Evolutionary conservation across 164 flowering plant genomes (phyloP).

Genomic region (Euptelea pleiosperma): DNA sequence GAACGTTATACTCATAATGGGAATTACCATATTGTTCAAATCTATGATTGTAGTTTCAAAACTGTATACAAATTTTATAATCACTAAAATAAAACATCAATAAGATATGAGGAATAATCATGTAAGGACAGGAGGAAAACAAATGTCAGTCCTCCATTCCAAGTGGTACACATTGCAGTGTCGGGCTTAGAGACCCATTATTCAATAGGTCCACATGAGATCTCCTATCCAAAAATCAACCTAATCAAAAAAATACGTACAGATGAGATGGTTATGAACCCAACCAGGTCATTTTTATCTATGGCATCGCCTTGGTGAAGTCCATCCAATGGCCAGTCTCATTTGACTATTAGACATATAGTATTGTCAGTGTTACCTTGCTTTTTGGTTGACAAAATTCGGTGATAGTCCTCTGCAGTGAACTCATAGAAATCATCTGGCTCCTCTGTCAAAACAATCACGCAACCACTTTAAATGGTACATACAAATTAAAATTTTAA

Average conservation of each 20-base stretch:
- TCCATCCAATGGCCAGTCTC: neutral
- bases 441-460: slow-evolving; percentile 49
- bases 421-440: slow-evolving; percentile 80
- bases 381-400: slow-evolving; percentile 56
- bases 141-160: neutral
- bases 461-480: neutral
- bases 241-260: neutral
- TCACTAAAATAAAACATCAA: neutral
- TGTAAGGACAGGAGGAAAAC: neutral
- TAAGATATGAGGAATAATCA: neutral
- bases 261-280: neutral
- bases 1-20: neutral
- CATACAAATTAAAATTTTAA: neutral
- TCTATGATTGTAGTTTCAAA: neutral
- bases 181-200: neutral
- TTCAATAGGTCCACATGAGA: neutral
- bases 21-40: too few relatives aligned
- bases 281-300: neutral
- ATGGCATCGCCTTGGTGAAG: neutral
- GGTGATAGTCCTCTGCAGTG: slow-evolving; percentile 75
- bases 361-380: slow-evolving; percentile 47
- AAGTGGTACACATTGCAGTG: too few relatives aligned
- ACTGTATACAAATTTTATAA: too few relatives aligned
- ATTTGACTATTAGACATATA: neutral
- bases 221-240: neutral